Percentiles rank a stretch among this genome's conserved stretches.
phyloP scores from a whole-genome alignment of 2,329 filamentous ascomycete genomes.

The Fonsecaea erecta region DNA sequence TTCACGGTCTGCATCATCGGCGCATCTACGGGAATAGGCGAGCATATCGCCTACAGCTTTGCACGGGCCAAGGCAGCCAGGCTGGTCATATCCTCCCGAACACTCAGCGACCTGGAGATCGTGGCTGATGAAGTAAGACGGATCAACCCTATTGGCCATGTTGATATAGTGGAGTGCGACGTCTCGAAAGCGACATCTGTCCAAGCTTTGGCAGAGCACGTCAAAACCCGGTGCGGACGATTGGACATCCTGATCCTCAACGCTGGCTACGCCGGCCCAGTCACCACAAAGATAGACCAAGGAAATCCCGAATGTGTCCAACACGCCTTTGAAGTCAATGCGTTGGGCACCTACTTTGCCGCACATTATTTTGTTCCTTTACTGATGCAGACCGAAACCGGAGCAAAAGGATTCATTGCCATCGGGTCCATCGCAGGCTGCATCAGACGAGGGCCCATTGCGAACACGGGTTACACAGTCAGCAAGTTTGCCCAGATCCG shows the following conservation, averaged over 20 bases:
- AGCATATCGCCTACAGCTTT: slow-evolving; percentile 43
- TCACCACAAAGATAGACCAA: slow-evolving; percentile 43
- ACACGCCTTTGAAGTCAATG: slow-evolving; percentile 46
- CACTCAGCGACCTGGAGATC: slow-evolving; percentile 39
- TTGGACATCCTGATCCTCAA: slow-evolving; percentile 40
- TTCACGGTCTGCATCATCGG: slow-evolving; percentile 46
- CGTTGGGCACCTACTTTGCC: slow-evolving; percentile 45
- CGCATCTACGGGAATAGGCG: slow-evolving; percentile 45
- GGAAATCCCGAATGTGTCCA: slow-evolving; percentile 43
- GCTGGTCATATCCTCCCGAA: slow-evolving; percentile 44
- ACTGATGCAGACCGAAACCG: slow-evolving; percentile 38
- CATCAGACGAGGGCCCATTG: slow-evolving; percentile 47
- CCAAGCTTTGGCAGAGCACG: slow-evolving; percentile 32
- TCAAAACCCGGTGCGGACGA: slow-evolving; percentile 26
- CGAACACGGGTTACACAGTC: slow-evolving; percentile 47
- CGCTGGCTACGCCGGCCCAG: slow-evolving; percentile 41
- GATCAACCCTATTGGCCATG: slow-evolving; percentile 37
- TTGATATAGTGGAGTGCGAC: slow-evolving; percentile 42
- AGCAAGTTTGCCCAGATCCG: slow-evolving; percentile 47
- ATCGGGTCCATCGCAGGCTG: slow-evolving; percentile 42
- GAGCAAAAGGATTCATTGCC: slow-evolving; percentile 42
- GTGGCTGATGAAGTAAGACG: slow-evolving; percentile 38
- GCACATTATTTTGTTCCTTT: slow-evolving; percentile 45
- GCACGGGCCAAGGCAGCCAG: slow-evolving; percentile 42
- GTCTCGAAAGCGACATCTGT: slow-evolving; percentile 41